phyloP scores from a whole-genome alignment of 2,329 filamentous ascomycete species.

The Penicillium sp. region DNA sequence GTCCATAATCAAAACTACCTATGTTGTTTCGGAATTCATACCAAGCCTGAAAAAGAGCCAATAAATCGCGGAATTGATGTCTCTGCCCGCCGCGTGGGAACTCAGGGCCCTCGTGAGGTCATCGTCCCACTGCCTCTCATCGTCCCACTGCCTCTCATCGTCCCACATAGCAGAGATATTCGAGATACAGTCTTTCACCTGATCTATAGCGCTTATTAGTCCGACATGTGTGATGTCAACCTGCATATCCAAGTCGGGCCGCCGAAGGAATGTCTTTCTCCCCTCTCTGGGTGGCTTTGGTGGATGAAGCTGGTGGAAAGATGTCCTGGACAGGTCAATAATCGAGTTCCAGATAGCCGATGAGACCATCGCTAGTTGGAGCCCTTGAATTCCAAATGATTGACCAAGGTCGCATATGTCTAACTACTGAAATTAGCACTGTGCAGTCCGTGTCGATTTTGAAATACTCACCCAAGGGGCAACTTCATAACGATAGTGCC shows the following conservation, averaged over 20 bases:
- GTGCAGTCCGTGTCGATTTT: not conserved
- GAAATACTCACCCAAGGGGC: constrained; percentile 45
- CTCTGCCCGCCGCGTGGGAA: constrained; percentile 13
- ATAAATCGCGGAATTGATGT: constrained; percentile 27
- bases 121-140: not conserved
- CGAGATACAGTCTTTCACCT: constrained; percentile 13
- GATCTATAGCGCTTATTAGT: constrained; percentile 16
- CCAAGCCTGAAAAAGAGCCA: constrained; percentile 31
- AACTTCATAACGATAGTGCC: constrained; percentile 48
- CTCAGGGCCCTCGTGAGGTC: constrained; percentile 13
- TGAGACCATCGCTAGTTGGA: constrained; percentile 27
- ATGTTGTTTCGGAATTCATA: constrained; percentile 11
- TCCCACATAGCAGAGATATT: constrained; percentile 19
- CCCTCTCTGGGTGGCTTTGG: not conserved
- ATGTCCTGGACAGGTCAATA: constrained; percentile 21
- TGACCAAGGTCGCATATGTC: constrained; percentile 46
- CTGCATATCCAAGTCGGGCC: not conserved
- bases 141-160: constrained; percentile 12
- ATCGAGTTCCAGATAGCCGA: constrained; percentile 18
- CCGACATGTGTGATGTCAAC: constrained; percentile 12
- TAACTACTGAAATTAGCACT: constrained; percentile 31
- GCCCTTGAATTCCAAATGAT: constrained; percentile 41
- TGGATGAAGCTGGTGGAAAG: constrained; percentile 10
- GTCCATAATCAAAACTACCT: not conserved
- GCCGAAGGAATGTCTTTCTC: not conserved